Conservation (phyloP, 1,284 basidiomycete genomes). For the Austroboletus sp. region DNA sequence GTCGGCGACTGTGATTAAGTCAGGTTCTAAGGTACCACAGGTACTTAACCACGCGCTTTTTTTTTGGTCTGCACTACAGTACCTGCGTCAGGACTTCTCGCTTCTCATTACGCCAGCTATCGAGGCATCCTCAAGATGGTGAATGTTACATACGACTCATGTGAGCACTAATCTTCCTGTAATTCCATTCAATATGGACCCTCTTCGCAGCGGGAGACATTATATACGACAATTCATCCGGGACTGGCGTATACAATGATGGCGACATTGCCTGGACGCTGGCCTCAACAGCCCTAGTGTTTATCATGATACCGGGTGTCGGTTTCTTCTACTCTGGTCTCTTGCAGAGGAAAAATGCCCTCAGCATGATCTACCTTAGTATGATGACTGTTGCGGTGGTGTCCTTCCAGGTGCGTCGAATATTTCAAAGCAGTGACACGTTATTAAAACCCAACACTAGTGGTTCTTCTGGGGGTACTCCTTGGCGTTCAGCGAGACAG, state of each 20-base stretch:
- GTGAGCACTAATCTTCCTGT: constrained; percentile 15
- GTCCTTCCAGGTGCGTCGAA: constrained; percentile 58
- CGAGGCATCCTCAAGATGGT: constrained; percentile 28
- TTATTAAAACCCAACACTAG: constrained; percentile 29
- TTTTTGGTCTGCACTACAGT: background rate
- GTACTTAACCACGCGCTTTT: constrained; percentile 18
- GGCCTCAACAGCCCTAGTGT: constrained; percentile 68
- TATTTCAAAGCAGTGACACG: background rate
- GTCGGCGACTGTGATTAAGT: constrained; percentile 1
- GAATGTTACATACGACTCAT: constrained; percentile 35
- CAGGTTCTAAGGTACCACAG: constrained; percentile 16
- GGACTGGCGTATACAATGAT: constrained; percentile 52
- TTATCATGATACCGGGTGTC: constrained; percentile 88
- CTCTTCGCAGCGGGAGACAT: constrained; percentile 37
- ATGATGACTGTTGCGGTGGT: constrained; percentile 73
- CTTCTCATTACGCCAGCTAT: background rate
- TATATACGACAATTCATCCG: constrained; percentile 35
- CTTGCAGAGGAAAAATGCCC: constrained; percentile 80
- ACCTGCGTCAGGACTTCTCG: background rate
- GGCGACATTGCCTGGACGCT: constrained; percentile 81
- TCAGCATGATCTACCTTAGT: constrained; percentile 86
- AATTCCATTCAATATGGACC: constrained; percentile 1
- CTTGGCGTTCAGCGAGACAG: constrained; percentile 61
- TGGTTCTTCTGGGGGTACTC: constrained; percentile 76
- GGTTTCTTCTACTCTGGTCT: constrained; percentile 89